Conservation (phyloP, 768 basidiomycete genomes). For the Leccinum rimulosum region DNA sequence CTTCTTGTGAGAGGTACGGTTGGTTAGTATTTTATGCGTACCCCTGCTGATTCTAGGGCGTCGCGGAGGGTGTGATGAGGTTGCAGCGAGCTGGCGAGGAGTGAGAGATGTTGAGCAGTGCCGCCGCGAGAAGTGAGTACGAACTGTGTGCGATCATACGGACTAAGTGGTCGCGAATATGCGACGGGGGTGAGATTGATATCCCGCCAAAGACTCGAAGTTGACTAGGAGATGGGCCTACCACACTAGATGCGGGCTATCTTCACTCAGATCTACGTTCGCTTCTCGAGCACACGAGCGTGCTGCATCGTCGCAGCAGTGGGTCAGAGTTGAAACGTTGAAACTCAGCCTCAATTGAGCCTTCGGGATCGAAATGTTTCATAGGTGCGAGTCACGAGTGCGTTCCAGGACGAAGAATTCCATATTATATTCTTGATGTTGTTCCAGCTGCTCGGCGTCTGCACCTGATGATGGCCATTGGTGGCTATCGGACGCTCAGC, state of each 20-base stretch:
- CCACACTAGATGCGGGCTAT: no score
- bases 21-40: constrained; percentile 66
- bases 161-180: no score
- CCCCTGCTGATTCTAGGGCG: constrained; percentile 64
- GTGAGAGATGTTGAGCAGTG: constrained; percentile 63
- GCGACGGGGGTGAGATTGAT: no score
- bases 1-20: constrained; percentile 82
- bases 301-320: no score
- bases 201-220: no score
- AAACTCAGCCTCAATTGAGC: no score
- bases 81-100: constrained; percentile 63
- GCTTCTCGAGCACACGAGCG: no score
- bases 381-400: neutral
- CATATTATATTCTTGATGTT: neutral
- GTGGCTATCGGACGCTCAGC: neutral
- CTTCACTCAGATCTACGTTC: no score
- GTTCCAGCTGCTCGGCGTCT: neutral
- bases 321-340: no score
- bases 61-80: constrained; percentile 65
- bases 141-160: constrained; percentile 56
- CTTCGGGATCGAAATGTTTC: neutral
- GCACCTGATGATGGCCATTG: neutral
- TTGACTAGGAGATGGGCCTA: no score
- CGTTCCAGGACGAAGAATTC: neutral
- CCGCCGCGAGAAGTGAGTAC: constrained; percentile 70